These are phyloP conservation scores for Penicillium bialowiezense DNA, from an alignment of 495 filamentous ascomycete species.

Conservation along the genomic window DNA sequence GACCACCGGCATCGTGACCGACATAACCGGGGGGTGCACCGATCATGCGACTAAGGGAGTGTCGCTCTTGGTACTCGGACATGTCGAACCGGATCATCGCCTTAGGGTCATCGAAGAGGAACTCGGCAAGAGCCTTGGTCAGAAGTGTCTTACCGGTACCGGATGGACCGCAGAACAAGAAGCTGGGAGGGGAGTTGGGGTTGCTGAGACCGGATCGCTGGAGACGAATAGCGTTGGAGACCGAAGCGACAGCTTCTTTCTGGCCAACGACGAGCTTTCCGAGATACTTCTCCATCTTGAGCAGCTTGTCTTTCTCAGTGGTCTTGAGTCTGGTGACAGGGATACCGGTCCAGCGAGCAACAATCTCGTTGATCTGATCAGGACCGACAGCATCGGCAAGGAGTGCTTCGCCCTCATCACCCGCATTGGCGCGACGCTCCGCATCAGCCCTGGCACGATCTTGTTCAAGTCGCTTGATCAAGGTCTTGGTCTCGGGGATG, in stretches of 20 bases:
- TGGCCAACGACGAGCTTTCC: slow-evolving; percentile 86
- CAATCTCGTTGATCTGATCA: slow-evolving; percentile 99
- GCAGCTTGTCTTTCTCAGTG: slow-evolving; percentile 92
- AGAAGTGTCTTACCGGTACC: slow-evolving; percentile 97
- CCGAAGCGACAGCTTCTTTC: slow-evolving; percentile 87
- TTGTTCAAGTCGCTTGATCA: slow-evolving; percentile 75
- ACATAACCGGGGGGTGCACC: slow-evolving; percentile 97
- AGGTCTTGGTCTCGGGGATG: slow-evolving; percentile 82
- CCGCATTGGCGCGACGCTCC: slow-evolving; percentile 58
- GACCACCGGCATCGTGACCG: slow-evolving; percentile 92
- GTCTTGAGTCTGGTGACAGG: slow-evolving; percentile 91
- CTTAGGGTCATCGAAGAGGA: slow-evolving; percentile 96
- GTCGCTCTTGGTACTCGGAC: slow-evolving; percentile 98
- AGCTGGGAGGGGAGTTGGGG: slow-evolving; percentile 93
- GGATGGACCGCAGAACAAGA: slow-evolving; percentile 97
- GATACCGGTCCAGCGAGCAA: slow-evolving; percentile 93
- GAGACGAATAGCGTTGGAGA: slow-evolving; percentile 92
- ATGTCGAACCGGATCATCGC: slow-evolving; percentile 99
- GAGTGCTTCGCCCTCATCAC: slow-evolving; percentile 59
- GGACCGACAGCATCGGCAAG: slow-evolving; percentile 91
- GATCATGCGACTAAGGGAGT: slow-evolving; percentile 95
- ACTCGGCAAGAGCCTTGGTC: slow-evolving; percentile 94
- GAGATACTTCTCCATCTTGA: slow-evolving; percentile 89
- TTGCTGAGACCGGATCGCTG: slow-evolving; percentile 91
- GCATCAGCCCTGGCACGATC: slow-evolving; percentile 77